Evolutionary conservation across 371 early-diverging fungal genomes (phyloP), one percentile per base, ranked within the genome.

Genomic region (Capillidium heterosporum): DNA sequence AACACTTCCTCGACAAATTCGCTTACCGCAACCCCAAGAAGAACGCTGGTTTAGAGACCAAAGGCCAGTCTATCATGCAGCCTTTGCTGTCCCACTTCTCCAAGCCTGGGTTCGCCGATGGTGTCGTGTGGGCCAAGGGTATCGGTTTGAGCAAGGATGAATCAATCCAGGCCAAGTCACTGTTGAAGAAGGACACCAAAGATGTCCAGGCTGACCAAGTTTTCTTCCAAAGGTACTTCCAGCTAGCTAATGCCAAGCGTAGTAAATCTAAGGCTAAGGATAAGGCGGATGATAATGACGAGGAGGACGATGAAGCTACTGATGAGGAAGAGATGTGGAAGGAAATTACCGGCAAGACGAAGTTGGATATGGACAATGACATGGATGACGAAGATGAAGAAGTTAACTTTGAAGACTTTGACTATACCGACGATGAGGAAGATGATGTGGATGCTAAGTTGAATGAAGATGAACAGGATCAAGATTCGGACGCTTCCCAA

Each of bases 21-120:
- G 90, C 91, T 8, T 93, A 82, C 73, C 88, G 92, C 67, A 91
- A 90, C 68, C 87, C 96, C 32, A 93, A 92, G 73, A 81, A 83
- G 62, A 63, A 63, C n/a, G 32, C 60, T 3, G 57, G 57, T 0
- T 21, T 65, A 63, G 56, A 60, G 57, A 21, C 54, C 19, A 62
- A 63, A n/a, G 78, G 75, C 35, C 66, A 67, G 27, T 71, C 78
- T 17, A 76, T 78, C 52, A 78, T 78, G 80, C 80, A 79, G 57
- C 76, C 78, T 57, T 57, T 75, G 59, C 68, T 60, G 43, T 61
- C 17, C 53, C 60, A 57, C 56, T 57, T 44, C 21, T 57, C 27
- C 17, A 28, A 2, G 23, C 56, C n/a, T n/a, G n/a, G n/a, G n/a
- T n/a, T n/a, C 19, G 35, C 52, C 2, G 51, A 57, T 54, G 64